Conservation (phyloP, 495 filamentous ascomycete genomes). For the Annulohypoxylon moriforme region DNA sequence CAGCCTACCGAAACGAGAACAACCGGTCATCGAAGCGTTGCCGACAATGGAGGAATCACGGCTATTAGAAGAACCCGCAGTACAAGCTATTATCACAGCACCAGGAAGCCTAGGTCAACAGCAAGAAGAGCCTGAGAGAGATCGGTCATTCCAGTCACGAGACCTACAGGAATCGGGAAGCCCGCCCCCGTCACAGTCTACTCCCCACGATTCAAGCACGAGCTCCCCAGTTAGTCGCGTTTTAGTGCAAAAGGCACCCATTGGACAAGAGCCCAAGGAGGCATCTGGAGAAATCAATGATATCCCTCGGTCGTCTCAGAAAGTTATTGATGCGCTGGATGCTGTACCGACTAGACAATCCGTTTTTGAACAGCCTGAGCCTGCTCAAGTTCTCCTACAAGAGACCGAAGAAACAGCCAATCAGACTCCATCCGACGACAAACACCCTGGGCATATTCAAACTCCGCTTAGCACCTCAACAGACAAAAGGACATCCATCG, state of each 20-base stretch:
- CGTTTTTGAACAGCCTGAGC: constrained; percentile 25
- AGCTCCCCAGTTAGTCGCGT: constrained; percentile 24
- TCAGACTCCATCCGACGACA: not conserved
- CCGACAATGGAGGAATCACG: constrained; percentile 22
- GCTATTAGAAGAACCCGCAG: constrained; percentile 24
- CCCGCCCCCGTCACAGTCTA: not conserved
- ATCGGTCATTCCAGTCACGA: constrained; percentile 12
- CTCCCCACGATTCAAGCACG: not conserved
- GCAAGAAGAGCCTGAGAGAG: not conserved
- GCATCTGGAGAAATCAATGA: constrained; percentile 48
- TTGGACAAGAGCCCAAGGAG: constrained; percentile 70
- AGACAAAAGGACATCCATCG: constrained; percentile 18
- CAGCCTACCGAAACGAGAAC: constrained; percentile 27
- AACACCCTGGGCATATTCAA: not conserved
- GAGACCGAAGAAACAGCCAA: constrained; percentile 8
- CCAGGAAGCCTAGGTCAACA: constrained; percentile 20
- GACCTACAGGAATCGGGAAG: constrained; percentile 14
- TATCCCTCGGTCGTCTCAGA: constrained; percentile 26
- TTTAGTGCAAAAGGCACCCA: constrained; percentile 67
- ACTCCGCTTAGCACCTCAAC: not conserved
- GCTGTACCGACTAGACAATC: constrained; percentile 50
- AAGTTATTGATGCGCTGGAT: constrained; percentile 46
- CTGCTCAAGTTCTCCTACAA: not conserved
- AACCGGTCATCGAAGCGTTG: constrained; percentile 13
- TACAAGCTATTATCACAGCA: constrained; percentile 36